Evolutionary conservation across 2,329 filamentous ascomycete genomes (phyloP).

Genomic region (Beauveria caledonica): DNA sequence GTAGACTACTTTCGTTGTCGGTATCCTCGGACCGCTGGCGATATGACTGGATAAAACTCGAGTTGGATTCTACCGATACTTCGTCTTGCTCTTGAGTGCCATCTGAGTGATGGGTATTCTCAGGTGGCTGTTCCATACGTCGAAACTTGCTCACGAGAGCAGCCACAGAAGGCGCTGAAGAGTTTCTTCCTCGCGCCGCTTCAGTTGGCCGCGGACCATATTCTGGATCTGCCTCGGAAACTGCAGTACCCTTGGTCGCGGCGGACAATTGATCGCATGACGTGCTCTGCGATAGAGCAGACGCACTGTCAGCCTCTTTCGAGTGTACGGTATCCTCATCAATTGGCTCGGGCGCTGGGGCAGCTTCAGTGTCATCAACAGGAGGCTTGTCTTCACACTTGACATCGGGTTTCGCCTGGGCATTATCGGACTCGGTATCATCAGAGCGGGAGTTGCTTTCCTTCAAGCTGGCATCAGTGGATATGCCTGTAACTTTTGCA

Average conservation of each 20-base stretch:
- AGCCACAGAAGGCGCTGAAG: slow-evolving; percentile 17
- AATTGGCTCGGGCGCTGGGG: not conserved
- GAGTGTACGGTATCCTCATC: not conserved
- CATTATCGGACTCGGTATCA: not conserved
- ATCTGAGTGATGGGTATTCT: not conserved
- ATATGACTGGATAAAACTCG: slow-evolving; percentile 10
- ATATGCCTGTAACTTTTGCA: not conserved
- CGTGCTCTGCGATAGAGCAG: not conserved
- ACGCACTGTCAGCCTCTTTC: not conserved
- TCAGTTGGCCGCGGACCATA: not conserved
- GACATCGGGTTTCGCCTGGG: not conserved
- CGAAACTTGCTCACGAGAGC: slow-evolving; percentile 20
- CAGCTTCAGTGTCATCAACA: not conserved
- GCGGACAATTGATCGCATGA: not conserved
- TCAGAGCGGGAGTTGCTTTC: not conserved
- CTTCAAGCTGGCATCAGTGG: not conserved
- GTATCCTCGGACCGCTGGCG: slow-evolving; percentile 5
- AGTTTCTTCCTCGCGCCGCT: not conserved
- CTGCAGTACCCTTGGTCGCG: not conserved
- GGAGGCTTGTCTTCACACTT: not conserved
- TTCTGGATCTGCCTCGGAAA: not conserved
- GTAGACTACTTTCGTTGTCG: slow-evolving; percentile 1
- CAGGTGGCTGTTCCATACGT: slow-evolving; percentile 15
- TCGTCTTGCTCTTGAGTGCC: slow-evolving; percentile 3
- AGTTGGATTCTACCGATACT: slow-evolving; percentile 1